Evolutionary conservation across 148 eudicot genomes (phyloP).

Genomic region (Vaccinium vitisidaea): DNA sequence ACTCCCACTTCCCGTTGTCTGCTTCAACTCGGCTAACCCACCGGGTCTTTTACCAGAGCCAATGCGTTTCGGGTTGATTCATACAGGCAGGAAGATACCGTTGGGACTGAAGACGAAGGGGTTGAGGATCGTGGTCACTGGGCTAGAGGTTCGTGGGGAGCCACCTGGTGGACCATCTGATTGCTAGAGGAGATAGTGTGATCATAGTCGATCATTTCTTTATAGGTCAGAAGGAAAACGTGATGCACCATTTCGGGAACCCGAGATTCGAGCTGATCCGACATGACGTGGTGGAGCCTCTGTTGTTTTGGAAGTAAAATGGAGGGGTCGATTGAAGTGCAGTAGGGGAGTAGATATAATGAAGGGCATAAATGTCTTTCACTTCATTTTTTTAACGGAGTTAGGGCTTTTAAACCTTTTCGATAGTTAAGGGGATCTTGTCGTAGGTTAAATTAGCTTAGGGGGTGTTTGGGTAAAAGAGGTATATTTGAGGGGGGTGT

Average conservation of each 20-base stretch:
- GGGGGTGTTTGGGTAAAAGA: too few relatives aligned
- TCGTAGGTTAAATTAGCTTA: too few relatives aligned
- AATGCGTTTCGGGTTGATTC: not conserved
- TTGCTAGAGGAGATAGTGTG: constrained; percentile 61
- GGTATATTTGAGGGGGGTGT: too few relatives aligned
- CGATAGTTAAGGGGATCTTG: too few relatives aligned
- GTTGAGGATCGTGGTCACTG: constrained; percentile 45
- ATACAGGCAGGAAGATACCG: constrained; percentile 44
- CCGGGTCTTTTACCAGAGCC: not conserved
- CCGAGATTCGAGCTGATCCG: constrained; percentile 72
- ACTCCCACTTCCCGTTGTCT: constrained; percentile 29
- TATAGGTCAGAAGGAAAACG: constrained; percentile 67
- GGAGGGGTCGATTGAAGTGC: too few relatives aligned
- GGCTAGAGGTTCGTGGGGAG: constrained; percentile 73
- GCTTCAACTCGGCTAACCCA: constrained; percentile 26
- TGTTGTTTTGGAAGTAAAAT: constrained; percentile 13
- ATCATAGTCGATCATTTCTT: constrained; percentile 68
- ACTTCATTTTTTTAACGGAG: too few relatives aligned
- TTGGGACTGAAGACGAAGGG: constrained; percentile 36
- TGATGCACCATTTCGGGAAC: constrained; percentile 69
- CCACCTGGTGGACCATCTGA: constrained; percentile 59
- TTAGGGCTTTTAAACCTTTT: too few relatives aligned
- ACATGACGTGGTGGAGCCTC: constrained; percentile 70
- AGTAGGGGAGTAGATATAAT: too few relatives aligned
- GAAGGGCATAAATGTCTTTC: too few relatives aligned